These are phyloP conservation scores for Phlegmacium glaucopus DNA, from an alignment of 768 basidiomycete species.

Conservation along the genomic window DNA sequence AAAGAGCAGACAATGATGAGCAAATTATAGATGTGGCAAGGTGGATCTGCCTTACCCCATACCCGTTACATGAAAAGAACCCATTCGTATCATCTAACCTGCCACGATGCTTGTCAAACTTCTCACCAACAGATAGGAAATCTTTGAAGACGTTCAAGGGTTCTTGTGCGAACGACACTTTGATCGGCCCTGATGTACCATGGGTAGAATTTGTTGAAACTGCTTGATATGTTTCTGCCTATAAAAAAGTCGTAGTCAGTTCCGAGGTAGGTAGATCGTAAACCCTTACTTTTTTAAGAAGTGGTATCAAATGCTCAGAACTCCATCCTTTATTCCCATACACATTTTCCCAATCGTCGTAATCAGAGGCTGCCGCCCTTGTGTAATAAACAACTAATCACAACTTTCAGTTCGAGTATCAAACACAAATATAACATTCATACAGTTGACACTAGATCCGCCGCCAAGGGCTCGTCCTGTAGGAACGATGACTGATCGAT, in stretches of 20 bases:
- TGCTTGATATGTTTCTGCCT: slow-evolving; percentile 43
- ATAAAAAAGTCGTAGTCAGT: not conserved
- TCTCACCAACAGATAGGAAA: slow-evolving; percentile 16
- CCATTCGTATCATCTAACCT: slow-evolving; percentile 46
- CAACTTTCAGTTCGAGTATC: not conserved
- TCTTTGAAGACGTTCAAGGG: slow-evolving; percentile 38
- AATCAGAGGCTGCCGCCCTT: slow-evolving; percentile 59
- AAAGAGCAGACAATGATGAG: not conserved
- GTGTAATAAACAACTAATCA: slow-evolving; percentile 49
- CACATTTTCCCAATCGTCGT: slow-evolving; percentile 55
- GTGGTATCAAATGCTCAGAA: slow-evolving; percentile 50
- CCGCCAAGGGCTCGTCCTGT: slow-evolving; percentile 56
- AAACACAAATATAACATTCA: slow-evolving; percentile 11
- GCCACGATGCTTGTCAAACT: slow-evolving; percentile 46
- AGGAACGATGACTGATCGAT: slow-evolving; percentile 41
- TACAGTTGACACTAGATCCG: slow-evolving; percentile 62
- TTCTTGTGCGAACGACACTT: slow-evolving; percentile 40
- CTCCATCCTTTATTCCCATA: slow-evolving; percentile 61
- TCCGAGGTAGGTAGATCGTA: not conserved
- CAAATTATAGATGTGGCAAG: not conserved
- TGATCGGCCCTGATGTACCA: slow-evolving; percentile 49
- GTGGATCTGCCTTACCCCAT: slow-evolving; percentile 36
- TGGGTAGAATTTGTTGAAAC: slow-evolving; percentile 33
- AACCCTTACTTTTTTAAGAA: slow-evolving; percentile 49
- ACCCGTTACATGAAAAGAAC: slow-evolving; percentile 38